These are phyloP conservation scores for Teratosphaeria gauchensis DNA, from an alignment of 2,329 filamentous ascomycete genomes.

Conservation along the genomic window DNA sequence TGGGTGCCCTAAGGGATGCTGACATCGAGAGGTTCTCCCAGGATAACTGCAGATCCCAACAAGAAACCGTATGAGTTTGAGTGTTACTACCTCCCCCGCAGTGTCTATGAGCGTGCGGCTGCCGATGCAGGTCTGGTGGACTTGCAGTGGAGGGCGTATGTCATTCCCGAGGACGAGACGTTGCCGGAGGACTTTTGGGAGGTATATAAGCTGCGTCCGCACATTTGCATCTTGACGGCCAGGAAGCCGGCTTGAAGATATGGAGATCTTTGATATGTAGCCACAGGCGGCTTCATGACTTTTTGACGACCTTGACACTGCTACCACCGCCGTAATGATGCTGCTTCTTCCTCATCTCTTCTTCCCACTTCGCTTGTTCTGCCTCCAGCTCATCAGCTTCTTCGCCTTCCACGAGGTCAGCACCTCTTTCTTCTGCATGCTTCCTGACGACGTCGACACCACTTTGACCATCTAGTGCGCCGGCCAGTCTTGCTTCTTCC, in stretches of 20 bases:
- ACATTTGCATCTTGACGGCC: conserved; percentile 4
- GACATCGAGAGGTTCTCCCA: background rate
- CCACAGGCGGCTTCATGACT: background rate
- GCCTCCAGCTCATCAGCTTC: conserved; percentile 20
- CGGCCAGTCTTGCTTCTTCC: conserved; percentile 50
- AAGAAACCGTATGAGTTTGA: background rate
- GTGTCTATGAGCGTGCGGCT: conserved; percentile 8
- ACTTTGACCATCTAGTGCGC: conserved; percentile 17
- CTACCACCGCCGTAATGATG: conserved; percentile 1
- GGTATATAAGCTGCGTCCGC: conserved; percentile 6
- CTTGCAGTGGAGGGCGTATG: conserved; percentile 6
- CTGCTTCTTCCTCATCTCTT: conserved; percentile 10
- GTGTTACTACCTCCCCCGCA: background rate
- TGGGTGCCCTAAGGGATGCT: background rate
- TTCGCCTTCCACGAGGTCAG: conserved; percentile 6
- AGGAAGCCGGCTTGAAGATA: background rate
- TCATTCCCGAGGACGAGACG: conserved; percentile 5
- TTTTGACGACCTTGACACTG: conserved; percentile 13
- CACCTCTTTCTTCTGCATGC: conserved; percentile 10
- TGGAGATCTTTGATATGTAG: background rate
- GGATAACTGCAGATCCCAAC: background rate
- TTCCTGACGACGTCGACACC: conserved; percentile 15
- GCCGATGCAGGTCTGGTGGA: conserved; percentile 5
- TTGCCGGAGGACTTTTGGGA: conserved; percentile 8
- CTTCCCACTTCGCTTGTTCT: conserved; percentile 22